A percentile compares a stretch with the other conserved stretches of the same genome.
Evolutionary conservation across 2,329 filamentous ascomycete species (phyloP).

Genomic region (Aspergillus sergii): DNA sequence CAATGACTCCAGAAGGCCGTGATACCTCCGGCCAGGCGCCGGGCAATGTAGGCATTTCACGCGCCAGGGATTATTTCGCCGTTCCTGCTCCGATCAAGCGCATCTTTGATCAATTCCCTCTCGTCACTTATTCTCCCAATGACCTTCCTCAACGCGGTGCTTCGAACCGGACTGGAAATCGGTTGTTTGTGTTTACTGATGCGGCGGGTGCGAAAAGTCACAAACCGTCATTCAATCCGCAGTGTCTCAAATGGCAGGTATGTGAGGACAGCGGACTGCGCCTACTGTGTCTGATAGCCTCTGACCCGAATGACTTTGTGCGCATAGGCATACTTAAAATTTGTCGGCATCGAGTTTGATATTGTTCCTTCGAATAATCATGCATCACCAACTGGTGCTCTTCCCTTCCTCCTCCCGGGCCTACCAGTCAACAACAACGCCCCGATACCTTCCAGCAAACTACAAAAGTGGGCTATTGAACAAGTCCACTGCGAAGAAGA

Average conservation of each 20-base stretch:
- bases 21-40: slow-evolving; percentile 27
- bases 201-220: slow-evolving; percentile 62
- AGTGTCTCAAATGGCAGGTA: slow-evolving; percentile 96
- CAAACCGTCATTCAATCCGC: slow-evolving; percentile 82
- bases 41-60: slow-evolving; percentile 23
- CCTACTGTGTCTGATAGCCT: neutral
- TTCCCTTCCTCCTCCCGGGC: slow-evolving; percentile 79
- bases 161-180: slow-evolving; percentile 51
- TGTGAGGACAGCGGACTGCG: slow-evolving; percentile 7
- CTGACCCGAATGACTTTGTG: slow-evolving; percentile 3
- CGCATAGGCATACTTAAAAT: slow-evolving; percentile 75
- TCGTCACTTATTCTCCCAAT: slow-evolving; percentile 74
- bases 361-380: slow-evolving; percentile 82
- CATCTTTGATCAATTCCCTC: slow-evolving; percentile 82
- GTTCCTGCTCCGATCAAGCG: slow-evolving; percentile 73
- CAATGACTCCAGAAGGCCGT: slow-evolving; percentile 31
- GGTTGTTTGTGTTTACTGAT: slow-evolving; percentile 77
- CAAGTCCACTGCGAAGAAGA: slow-evolving; percentile 49
- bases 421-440: slow-evolving; percentile 41
- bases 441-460: slow-evolving; percentile 64
- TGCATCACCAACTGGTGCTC: slow-evolving; percentile 82
- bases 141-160: slow-evolving; percentile 68
- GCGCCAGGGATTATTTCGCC: slow-evolving; percentile 38
- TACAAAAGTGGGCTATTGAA: slow-evolving; percentile 69
- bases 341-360: slow-evolving; percentile 69